A percentile compares a stretch with the other conserved stretches of the same genome.
Conservation (phyloP, 2,329 filamentous ascomycete species). For the Emericellopsis atlantica region DNA sequence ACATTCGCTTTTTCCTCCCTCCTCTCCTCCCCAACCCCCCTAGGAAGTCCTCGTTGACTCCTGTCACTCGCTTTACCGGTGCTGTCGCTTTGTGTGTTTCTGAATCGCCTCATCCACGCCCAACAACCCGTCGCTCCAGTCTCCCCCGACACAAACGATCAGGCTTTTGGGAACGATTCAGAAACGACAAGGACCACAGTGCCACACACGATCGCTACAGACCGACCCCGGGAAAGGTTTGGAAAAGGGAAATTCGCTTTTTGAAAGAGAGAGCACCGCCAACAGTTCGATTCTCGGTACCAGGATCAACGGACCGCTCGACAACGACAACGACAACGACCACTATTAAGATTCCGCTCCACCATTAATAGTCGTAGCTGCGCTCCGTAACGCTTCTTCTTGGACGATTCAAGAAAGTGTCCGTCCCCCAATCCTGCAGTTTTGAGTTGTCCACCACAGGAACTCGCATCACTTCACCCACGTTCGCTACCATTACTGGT, state of each 20-base stretch:
- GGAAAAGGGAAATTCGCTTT: constrained; percentile 1
- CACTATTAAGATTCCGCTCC: not conserved
- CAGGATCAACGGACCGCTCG: too few relatives aligned
- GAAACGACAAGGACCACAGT: constrained; percentile 6
- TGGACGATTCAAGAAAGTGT: too few relatives aligned
- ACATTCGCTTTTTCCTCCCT: constrained; percentile 37
- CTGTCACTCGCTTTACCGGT: constrained; percentile 58
- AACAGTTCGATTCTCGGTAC: too few relatives aligned
- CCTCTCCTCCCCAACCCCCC: constrained; percentile 19
- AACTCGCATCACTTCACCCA: too few relatives aligned
- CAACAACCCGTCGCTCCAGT: not conserved
- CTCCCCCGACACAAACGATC: not conserved
- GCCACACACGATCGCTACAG: constrained; percentile 23
- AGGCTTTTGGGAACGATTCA: constrained; percentile 4
- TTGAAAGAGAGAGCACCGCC: constrained; percentile 1
- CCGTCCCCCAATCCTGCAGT: too few relatives aligned
- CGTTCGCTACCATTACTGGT: constrained; percentile 6
- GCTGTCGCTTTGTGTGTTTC: not conserved
- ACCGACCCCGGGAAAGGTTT: constrained; percentile 3
- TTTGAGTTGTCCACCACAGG: too few relatives aligned
- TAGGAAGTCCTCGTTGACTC: constrained; percentile 65
- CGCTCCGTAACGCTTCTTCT: not conserved
- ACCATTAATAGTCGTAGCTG: not conserved
- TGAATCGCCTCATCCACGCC: not conserved
- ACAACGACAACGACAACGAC: too few relatives aligned